Base-by-base conservation (phyloP, 768 basidiomycete genomes). In the Hericium alpestre region DNA sequence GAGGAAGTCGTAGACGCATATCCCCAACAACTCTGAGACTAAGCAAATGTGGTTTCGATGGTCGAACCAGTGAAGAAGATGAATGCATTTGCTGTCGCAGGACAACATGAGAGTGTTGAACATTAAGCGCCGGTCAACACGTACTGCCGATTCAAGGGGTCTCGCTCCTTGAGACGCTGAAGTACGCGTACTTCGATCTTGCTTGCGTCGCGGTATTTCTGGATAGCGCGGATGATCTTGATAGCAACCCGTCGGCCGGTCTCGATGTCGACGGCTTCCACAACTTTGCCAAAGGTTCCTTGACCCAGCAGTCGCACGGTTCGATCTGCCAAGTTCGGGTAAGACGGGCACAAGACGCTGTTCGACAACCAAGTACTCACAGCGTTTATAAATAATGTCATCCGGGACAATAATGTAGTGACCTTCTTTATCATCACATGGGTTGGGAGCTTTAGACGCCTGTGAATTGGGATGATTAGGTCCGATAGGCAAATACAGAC, bases 201-300 rank as follows among this genome's bases (percentile, higher is more conserved):
- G 71, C 91, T 93, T 12, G 96, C 96, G 72, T 99, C 96, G 49
- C 96, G 89, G 67, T 98, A 99, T 73, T 98, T 99, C 53, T 91
- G 95, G 53, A 99, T 95, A 53, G 93, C 93, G 51, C 96, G 85
- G 64, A 99, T 99, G 58, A 99, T 94, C 79, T 99, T 99, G 75
- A 99, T 93, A 53, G 96, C 96, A 37, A 97, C 94, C 65, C 83
- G 76, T 63, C 75, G 77, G 59, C 86, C 81, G 25, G 81, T 86
- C 61, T 83, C 78, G 43, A 81, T 80, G 74, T 96, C 91, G 64
- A 87, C 70, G 7, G 93, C 93, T 70, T 97, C 91, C 51, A 99
- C 93, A 32, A 99, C 96, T 71, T 98, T 99, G 63, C 96, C 96
- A 67, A 98, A 99, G 13, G 96, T 98, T 12, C 96, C 96, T 74